Conservation (phyloP, 495 filamentous ascomycete genomes). For the Neurospora terricola region DNA sequence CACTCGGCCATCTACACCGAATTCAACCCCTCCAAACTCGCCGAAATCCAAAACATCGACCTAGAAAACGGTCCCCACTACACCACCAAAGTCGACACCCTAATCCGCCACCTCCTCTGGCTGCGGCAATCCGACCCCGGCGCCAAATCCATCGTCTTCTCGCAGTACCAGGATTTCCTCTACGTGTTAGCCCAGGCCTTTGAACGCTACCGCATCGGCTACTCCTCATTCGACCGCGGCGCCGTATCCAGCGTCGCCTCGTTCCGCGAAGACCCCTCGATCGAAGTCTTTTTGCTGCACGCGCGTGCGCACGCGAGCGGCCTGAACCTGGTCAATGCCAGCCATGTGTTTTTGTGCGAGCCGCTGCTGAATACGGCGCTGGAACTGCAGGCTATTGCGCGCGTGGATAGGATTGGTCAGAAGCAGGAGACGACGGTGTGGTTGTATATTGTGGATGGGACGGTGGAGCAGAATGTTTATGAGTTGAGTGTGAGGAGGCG, state of each 20-base stretch:
- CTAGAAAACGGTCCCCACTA: constrained; percentile 55
- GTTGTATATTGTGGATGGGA: constrained; percentile 83
- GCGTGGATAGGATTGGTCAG: constrained; percentile 91
- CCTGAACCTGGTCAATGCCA: constrained; percentile 83
- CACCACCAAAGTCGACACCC: constrained; percentile 79
- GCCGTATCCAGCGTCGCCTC: constrained; percentile 46
- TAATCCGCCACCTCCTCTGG: constrained; percentile 77
- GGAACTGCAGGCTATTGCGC: constrained; percentile 86
- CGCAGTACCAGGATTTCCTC: constrained; percentile 73
- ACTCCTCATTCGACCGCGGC: constrained; percentile 50
- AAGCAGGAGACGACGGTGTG: constrained; percentile 81
- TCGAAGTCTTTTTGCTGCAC: constrained; percentile 82
- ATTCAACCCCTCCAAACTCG: constrained; percentile 58
- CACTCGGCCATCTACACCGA: constrained; percentile 55
- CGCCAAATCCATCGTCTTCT: constrained; percentile 84
- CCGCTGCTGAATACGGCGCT: constrained; percentile 87
- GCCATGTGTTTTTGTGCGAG: constrained; percentile 90
- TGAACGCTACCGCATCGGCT: constrained; percentile 56
- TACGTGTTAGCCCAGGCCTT: constrained; percentile 61
- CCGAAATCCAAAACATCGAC: constrained; percentile 75
- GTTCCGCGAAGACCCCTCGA: constrained; percentile 64
- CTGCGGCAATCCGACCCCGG: constrained; percentile 75
- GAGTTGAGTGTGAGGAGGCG: constrained; percentile 70
- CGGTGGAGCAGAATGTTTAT: constrained; percentile 85
- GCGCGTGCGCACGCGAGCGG: constrained; percentile 81